Evolutionary conservation across 2,329 filamentous ascomycete genomes (phyloP).

Genomic region (Scedosporium dehoogii): DNA sequence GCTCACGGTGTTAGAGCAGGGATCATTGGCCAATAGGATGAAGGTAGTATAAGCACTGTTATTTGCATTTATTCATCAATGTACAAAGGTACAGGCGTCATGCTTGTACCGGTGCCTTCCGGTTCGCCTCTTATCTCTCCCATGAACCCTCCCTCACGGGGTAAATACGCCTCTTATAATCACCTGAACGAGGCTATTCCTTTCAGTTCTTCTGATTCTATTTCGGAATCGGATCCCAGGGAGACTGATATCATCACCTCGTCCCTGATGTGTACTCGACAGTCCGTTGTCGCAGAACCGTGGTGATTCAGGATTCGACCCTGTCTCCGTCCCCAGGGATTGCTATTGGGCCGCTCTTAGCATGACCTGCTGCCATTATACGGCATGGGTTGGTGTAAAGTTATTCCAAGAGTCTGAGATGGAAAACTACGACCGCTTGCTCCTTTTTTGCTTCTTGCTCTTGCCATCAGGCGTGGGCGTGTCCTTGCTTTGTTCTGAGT

Average conservation of each 20-base stretch:
- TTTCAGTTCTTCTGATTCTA: too few species aligned
- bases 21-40: not conserved
- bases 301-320: too few species aligned
- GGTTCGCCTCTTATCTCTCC: not conserved
- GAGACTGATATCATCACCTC: too few species aligned
- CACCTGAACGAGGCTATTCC: too few species aligned
- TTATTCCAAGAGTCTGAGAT: not conserved
- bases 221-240: too few species aligned
- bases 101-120: not conserved
- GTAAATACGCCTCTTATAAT: not conserved
- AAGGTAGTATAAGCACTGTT: not conserved
- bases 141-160: not conserved
- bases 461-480: conserved; percentile 19
- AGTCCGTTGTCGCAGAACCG: too few species aligned
- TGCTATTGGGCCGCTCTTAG: too few species aligned
- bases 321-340: too few species aligned
- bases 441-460: conserved; percentile 12
- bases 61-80: not conserved
- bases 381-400: not conserved
- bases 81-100: not conserved
- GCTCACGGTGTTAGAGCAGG: not conserved
- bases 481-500: not conserved
- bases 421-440: not conserved
- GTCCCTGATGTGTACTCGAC: too few species aligned
- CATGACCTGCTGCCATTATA: not conserved